These are phyloP conservation scores for Brassica balearica DNA, from an alignment of 441 rosid genomes.

Conservation along the genomic window DNA sequence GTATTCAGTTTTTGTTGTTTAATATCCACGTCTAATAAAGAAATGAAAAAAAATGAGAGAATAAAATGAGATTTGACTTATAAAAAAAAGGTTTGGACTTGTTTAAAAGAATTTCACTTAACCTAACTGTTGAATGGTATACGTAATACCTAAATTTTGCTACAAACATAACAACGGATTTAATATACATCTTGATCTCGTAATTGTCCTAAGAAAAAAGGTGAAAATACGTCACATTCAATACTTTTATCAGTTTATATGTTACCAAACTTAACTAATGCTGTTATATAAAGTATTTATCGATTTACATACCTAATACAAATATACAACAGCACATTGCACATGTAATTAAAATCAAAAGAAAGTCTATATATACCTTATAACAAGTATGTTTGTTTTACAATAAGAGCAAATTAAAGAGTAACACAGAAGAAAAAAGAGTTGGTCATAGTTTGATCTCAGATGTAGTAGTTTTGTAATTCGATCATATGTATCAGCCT, in stretches of 20 bases:
- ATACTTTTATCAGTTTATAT: not conserved
- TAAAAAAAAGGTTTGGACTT: not conserved
- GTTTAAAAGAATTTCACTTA: not conserved
- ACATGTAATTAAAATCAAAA: not conserved
- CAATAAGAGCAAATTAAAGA: not conserved
- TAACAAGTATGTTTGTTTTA: not conserved
- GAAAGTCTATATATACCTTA: not conserved
- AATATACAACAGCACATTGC: not conserved
- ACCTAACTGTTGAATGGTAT: not conserved
- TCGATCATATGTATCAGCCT: not conserved
- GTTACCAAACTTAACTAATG: not conserved
- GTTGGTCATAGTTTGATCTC: not conserved
- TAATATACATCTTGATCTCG: not conserved
- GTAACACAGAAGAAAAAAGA: not conserved
- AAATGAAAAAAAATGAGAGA: not conserved
- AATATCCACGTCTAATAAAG: conserved; percentile 6
- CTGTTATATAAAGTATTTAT: not conserved
- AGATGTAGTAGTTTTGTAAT: not conserved
- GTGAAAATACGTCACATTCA: conserved; percentile 6
- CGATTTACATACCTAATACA: not conserved
- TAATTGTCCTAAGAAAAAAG: not conserved
- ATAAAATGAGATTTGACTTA: not conserved
- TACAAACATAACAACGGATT: not conserved
- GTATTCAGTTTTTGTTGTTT: not conserved
- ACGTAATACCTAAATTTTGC: not conserved